phyloP scores from a whole-genome alignment of 257 asterid genomes.

The Solanum paucissectum region DNA sequence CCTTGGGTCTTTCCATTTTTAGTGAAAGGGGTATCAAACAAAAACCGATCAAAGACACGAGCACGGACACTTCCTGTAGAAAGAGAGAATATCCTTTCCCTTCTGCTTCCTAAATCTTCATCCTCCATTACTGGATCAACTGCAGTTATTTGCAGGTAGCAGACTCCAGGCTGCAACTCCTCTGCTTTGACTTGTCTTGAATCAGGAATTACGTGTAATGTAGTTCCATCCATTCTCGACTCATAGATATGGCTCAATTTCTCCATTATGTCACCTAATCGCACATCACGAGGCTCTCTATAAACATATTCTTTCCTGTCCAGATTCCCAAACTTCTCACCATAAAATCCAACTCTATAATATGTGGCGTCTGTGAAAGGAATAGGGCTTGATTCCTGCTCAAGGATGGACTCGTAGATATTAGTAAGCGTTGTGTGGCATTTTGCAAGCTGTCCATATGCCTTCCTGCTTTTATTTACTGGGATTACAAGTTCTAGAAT shows the following conservation, averaged over 20 bases:
- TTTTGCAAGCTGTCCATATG: conserved; percentile 91
- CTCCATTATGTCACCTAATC: conserved; percentile 98
- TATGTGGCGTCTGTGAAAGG: conserved; percentile 98
- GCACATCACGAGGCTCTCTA: conserved; percentile 94
- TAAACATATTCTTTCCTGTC: conserved; percentile 80
- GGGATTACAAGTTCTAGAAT: conserved; percentile 94
- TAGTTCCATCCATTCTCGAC: conserved; percentile 80
- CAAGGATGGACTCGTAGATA: conserved; percentile 91
- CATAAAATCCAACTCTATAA: conserved; percentile 94
- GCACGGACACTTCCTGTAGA: conserved; percentile 89
- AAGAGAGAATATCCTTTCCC: conserved; percentile 86
- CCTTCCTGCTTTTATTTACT: conserved; percentile 80
- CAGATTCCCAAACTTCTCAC: conserved; percentile 81
- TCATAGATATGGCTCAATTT: conserved; percentile 97
- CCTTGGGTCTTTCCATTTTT: conserved; percentile 98
- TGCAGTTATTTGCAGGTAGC: conserved; percentile 97
- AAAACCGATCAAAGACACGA: conserved; percentile 88
- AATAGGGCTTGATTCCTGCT: conserved; percentile 96
- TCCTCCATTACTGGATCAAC: conserved; percentile 99
- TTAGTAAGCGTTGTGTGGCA: conserved; percentile 92
- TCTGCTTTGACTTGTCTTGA: conserved; percentile 93
- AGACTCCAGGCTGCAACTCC: conserved; percentile 81
- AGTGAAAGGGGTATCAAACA: conserved; percentile 96
- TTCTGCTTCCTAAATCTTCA: conserved; percentile 95
- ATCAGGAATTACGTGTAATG: conserved; percentile 91